These are phyloP conservation scores for Mortierella polycephala DNA, from an alignment of 371 early-diverging fungal species.

Conservation along the genomic window DNA sequence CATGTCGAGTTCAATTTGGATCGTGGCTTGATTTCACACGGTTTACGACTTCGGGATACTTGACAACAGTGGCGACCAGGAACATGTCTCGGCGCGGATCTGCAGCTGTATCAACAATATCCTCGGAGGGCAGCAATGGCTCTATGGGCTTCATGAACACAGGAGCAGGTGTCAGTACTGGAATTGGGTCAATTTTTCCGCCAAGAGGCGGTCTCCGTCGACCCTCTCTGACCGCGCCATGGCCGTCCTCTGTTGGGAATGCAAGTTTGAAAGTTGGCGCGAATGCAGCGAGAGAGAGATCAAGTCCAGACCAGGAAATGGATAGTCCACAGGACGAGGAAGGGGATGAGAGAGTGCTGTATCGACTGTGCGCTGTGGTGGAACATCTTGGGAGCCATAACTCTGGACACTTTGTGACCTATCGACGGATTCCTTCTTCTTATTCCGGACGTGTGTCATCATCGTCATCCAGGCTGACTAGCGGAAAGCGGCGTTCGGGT, in stretches of 20 bases:
- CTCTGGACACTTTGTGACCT: constrained; percentile 78
- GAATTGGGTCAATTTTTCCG: background rate
- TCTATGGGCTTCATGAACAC: background rate
- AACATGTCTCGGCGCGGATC: constrained; percentile 62
- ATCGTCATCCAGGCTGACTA: background rate
- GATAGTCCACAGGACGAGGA: background rate
- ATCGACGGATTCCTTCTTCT: constrained; percentile 58
- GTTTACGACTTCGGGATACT: constrained; percentile 65
- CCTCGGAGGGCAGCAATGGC: background rate
- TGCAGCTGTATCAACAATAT: background rate
- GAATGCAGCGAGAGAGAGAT: no score
- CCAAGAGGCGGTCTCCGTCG: constrained; percentile 1
- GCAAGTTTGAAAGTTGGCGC: no score
- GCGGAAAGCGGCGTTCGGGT: background rate
- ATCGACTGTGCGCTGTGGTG: constrained; percentile 69
- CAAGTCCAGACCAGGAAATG: background rate
- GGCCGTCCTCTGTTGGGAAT: no score
- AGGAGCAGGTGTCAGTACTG: background rate
- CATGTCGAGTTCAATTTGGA: constrained; percentile 67
- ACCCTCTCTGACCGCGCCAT: background rate
- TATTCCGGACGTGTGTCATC: background rate
- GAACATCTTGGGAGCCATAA: constrained; percentile 77
- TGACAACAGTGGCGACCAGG: constrained; percentile 61
- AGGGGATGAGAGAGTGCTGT: constrained; percentile 54
- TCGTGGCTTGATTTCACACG: constrained; percentile 71